Conservation (phyloP, 495 filamentous ascomycete genomes). For the Aspergillus sclerotioniger region DNA sequence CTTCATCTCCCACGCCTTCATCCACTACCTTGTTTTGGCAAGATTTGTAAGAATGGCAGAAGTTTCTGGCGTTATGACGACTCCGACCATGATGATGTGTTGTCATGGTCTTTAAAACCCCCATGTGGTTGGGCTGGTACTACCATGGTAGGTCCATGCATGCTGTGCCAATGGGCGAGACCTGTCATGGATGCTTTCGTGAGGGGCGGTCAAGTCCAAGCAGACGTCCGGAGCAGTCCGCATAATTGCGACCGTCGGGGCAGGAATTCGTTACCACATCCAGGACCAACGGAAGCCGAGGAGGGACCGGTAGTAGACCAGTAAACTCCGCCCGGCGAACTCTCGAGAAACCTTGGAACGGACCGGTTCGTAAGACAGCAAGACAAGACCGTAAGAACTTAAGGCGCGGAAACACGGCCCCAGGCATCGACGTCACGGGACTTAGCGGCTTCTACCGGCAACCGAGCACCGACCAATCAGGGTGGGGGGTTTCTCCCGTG, state of each 20-base stretch:
- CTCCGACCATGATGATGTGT: background rate
- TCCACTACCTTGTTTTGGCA: background rate
- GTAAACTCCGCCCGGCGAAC: background rate
- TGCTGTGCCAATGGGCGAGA: background rate
- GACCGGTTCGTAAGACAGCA: background rate
- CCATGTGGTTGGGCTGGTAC: background rate
- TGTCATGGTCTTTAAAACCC: background rate
- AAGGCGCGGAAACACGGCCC: conserved; percentile 13
- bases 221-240: too few relatives aligned
- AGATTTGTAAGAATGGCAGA: background rate
- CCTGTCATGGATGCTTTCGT: background rate
- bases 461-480: conserved; percentile 41
- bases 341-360: background rate
- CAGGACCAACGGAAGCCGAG: background rate
- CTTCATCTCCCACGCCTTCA: conserved; percentile 5
- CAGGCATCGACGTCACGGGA: conserved; percentile 28
- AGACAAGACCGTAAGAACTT: background rate
- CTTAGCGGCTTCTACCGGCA: conserved; percentile 45
- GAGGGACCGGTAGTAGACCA: background rate
- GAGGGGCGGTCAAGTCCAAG: background rate
- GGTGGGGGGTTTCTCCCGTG: conserved; percentile 32
- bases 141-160: conserved; percentile 1
- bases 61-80: background rate
- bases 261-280: too few relatives aligned
- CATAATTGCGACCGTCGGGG: too few relatives aligned